phyloP scores from a whole-genome alignment of 169 alveolate genomes.

The Cryptosporidium meleagridis region DNA sequence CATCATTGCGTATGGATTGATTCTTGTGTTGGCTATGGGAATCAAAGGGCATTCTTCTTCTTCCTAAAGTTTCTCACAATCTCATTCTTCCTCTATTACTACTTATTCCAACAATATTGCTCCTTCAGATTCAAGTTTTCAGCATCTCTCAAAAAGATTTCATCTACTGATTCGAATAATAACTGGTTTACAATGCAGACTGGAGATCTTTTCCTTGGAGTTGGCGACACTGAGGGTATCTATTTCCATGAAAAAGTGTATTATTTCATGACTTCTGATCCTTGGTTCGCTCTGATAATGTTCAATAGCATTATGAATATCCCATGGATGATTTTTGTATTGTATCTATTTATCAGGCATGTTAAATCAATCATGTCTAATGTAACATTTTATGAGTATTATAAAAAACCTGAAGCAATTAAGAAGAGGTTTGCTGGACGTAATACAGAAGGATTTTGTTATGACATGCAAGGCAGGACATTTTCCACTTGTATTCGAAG shows the following conservation, averaged over 20 bases:
- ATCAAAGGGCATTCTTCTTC: slow-evolving; percentile 81
- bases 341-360: slow-evolving; percentile 84
- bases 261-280: slow-evolving; percentile 63
- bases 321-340: slow-evolving; percentile 83
- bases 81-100: slow-evolving; percentile 80
- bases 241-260: slow-evolving; percentile 39
- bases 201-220: slow-evolving; percentile 49
- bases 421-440: slow-evolving; percentile 58
- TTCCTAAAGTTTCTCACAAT: slow-evolving; percentile 77
- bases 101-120: slow-evolving; percentile 52
- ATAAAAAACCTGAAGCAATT: slow-evolving; percentile 81
- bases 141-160: slow-evolving; percentile 42
- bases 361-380: slow-evolving; percentile 86
- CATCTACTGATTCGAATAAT: slow-evolving; percentile 24
- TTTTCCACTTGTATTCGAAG: slow-evolving; percentile 49
- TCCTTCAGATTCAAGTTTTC: slow-evolving; percentile 47
- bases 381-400: slow-evolving; percentile 89
- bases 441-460: slow-evolving; percentile 60
- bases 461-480: slow-evolving; percentile 58
- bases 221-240: slow-evolving; percentile 44
- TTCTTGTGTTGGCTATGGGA: slow-evolving; percentile 87
- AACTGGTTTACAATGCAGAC: slow-evolving; percentile 49
- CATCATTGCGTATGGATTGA: slow-evolving; percentile 92
- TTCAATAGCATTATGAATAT: slow-evolving; percentile 69
- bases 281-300: slow-evolving; percentile 67